phyloP scores from a whole-genome alignment of 805 yeast species.

The Candida multigemmis region DNA sequence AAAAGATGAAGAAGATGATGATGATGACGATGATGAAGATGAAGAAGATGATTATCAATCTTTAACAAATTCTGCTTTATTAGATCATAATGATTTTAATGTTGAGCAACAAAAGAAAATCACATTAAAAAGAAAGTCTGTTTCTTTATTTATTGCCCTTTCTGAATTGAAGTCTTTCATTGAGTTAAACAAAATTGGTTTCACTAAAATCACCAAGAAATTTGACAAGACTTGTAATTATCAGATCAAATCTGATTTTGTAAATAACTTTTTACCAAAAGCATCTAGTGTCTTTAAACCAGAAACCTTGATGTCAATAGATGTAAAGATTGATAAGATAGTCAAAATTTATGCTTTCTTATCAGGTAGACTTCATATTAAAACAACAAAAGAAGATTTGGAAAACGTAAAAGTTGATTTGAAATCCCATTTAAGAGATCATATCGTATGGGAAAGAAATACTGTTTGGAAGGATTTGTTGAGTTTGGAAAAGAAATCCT shows the following conservation, averaged over 20 bases:
- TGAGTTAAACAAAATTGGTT: slow-evolving; percentile 82
- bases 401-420: slow-evolving; percentile 36
- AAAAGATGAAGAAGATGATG: slow-evolving; percentile 16
- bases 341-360: slow-evolving; percentile 45
- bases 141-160: slow-evolving; percentile 59
- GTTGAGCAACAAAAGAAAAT: slow-evolving; percentile 44
- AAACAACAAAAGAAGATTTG: slow-evolving; percentile 40
- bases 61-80: slow-evolving; percentile 35
- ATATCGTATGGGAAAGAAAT: slow-evolving; percentile 94
- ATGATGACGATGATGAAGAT: slow-evolving; percentile 15
- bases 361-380: slow-evolving; percentile 23
- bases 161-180: slow-evolving; percentile 78
- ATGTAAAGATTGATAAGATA: slow-evolving; percentile 42
- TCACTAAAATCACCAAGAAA: slow-evolving; percentile 82
- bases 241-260: slow-evolving; percentile 48
- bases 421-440: slow-evolving; percentile 64
- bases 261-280: slow-evolving; percentile 33
- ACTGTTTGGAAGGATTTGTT: slow-evolving; percentile 98
- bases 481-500: slow-evolving; percentile 41
- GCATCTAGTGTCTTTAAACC: slow-evolving; percentile 49
- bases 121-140: slow-evolving; percentile 58
- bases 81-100: slow-evolving; percentile 41
- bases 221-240: slow-evolving; percentile 78
- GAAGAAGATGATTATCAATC: slow-evolving; percentile 15
- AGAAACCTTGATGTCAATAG: slow-evolving; percentile 25